phyloP scores from a whole-genome alignment of 2,329 filamentous ascomycete species.

The Alternaria dauci region DNA sequence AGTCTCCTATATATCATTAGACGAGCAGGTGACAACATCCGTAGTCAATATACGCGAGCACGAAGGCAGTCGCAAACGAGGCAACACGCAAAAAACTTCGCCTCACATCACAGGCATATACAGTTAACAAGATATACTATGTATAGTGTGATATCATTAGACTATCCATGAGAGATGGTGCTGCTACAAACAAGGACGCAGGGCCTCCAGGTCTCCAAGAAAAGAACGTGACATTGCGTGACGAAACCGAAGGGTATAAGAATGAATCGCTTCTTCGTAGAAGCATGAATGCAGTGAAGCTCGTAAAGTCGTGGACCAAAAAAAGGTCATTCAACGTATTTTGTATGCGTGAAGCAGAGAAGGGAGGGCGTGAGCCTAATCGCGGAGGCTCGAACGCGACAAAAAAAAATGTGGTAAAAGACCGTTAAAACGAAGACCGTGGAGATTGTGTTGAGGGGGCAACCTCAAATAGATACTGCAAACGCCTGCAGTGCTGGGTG shows the following conservation, averaged over 20 bases:
- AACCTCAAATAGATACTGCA: not conserved
- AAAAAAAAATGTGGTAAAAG: not conserved
- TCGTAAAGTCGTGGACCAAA: conserved; percentile 8
- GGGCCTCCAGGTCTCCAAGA: not conserved
- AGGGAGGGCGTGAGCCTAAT: not conserved
- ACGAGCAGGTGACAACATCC: not conserved
- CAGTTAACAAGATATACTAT: not conserved
- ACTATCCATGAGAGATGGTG: conserved; percentile 1
- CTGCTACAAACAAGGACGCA: not conserved
- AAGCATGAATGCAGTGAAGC: not conserved
- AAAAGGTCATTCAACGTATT: conserved; percentile 7
- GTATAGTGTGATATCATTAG: not conserved
- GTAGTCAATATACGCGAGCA: not conserved
- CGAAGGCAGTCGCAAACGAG: not conserved
- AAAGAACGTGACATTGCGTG: not conserved
- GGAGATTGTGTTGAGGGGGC: not conserved
- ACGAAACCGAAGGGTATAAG: conserved; percentile 15
- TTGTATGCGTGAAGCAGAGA: conserved; percentile 6
- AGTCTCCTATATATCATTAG: not conserved
- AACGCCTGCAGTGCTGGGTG: not conserved
- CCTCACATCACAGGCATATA: not conserved
- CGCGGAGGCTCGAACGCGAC: not conserved
- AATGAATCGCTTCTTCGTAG: not conserved
- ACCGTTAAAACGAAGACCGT: not conserved
- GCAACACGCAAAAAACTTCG: not conserved